Base-by-base conservation (phyloP, 345 rosid genomes). In the Salix suchowensis region DNA sequence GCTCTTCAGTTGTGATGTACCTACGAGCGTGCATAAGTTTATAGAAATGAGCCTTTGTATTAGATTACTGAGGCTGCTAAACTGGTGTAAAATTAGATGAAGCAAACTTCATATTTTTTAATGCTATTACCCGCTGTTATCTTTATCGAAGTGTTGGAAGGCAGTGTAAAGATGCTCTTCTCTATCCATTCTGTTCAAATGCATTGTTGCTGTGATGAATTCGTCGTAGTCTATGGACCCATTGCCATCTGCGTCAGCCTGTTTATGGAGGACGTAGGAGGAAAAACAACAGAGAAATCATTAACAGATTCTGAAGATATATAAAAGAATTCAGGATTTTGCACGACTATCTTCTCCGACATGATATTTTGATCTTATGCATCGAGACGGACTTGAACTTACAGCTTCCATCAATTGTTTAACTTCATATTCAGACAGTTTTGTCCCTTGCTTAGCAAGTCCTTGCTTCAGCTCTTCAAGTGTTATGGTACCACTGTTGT, bases 351-450 rank as follows among this genome's bases (percentile, higher is more conserved):
- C 28, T 58, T n/a, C 4, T 11, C 5, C 11, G 26, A 58, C 26
- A 24, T 58, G 26, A n/a, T n/a, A 10, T n/a, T 58, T 65, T 16
- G 4, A 34, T 65, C 68, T 65, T 16, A 5, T 15, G 28, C 65
- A 6, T 52, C 19, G 7, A 55, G 60, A 30, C 13, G 12, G 26
- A 73, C 24, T 23, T 54, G 16, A 64, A 82, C 98, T 89, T 77
- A 95, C 98, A 37, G 98, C 98, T 86, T 95, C 98, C 96, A 95
- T 86, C 55, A 95, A 76, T 78, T 95, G 98, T 66, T 91, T 87
- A 54, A 85, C 98, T 89, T 95, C 98, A 10, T 64, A 84, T 84
- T 95, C 98, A 0, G 98, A 87, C 16, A 95, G 84, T 84, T 86
- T 91, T 34, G 97, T 93, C 71, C 98, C 98, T 84, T 92, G 98